Evolutionary conservation across 1,139 yeast species (phyloP).

Genomic region (Scheffersomyces segobiensis): DNA sequence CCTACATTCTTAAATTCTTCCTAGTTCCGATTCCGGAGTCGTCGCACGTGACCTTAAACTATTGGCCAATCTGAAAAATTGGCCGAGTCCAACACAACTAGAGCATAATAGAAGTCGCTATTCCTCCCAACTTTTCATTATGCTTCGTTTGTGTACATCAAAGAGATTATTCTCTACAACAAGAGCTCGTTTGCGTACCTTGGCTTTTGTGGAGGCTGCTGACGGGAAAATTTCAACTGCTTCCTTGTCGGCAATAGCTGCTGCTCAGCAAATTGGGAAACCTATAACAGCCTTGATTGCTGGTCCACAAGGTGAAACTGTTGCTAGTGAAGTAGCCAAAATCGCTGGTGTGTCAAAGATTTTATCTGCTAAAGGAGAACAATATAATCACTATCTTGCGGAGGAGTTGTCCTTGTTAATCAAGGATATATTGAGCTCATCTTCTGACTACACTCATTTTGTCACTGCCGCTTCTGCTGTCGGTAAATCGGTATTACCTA

Average conservation of each 20-base stretch:
- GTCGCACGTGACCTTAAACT: neutral
- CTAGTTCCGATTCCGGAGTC: neutral
- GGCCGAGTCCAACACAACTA: neutral
- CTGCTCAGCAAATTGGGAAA: slow-evolving; percentile 64
- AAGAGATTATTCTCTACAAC: slow-evolving; percentile 35
- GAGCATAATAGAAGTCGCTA: neutral
- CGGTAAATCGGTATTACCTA: slow-evolving; percentile 84
- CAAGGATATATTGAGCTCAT: slow-evolving; percentile 41
- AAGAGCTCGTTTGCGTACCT: slow-evolving; percentile 43
- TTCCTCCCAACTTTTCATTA: slow-evolving; percentile 3
- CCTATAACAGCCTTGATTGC: slow-evolving; percentile 64
- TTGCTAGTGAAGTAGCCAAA: slow-evolving; percentile 38
- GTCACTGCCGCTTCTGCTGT: slow-evolving; percentile 80
- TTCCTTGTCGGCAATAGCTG: slow-evolving; percentile 64
- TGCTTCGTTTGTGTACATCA: slow-evolving; percentile 19
- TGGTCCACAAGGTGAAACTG: slow-evolving; percentile 51
- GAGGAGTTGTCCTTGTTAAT: slow-evolving; percentile 66
- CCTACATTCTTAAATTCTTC: no score
- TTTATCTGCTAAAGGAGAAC: slow-evolving; percentile 48
- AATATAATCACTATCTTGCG: slow-evolving; percentile 60
- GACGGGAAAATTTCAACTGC: slow-evolving; percentile 60
- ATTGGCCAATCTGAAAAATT: neutral
- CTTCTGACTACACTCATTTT: slow-evolving; percentile 62
- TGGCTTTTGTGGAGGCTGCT: slow-evolving; percentile 70
- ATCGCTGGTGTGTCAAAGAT: slow-evolving; percentile 47